Evolutionary conservation across 75 land plant genomes (phyloP).

Genomic region (Pseudotsuga menziesii): DNA sequence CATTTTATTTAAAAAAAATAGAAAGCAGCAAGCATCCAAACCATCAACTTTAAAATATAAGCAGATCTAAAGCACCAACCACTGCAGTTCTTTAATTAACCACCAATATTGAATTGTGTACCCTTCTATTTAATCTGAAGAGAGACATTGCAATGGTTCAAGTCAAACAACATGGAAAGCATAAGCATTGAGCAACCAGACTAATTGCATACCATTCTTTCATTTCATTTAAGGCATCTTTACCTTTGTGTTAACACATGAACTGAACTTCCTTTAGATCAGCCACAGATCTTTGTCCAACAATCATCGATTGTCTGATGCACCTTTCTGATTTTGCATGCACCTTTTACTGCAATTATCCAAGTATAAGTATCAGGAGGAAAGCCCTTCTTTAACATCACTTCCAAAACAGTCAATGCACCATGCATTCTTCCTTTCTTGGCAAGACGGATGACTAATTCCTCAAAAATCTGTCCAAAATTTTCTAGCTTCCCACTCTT

Average conservation of each 20-base stretch:
- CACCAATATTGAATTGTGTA: background rate
- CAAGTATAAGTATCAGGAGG: conserved; percentile 38
- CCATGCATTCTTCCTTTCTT: conserved; percentile 24
- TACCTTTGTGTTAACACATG: background rate
- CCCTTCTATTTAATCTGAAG: background rate
- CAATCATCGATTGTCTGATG: conserved; percentile 21
- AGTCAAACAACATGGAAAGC: background rate
- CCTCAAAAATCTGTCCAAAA: conserved; percentile 49
- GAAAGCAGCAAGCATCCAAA: background rate
- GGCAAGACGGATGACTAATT: conserved; percentile 38
- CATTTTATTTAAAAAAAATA: background rate
- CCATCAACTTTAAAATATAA: background rate
- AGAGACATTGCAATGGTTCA: background rate
- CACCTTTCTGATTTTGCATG: conserved; percentile 39
- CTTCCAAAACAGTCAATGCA: conserved; percentile 37
- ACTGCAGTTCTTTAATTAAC: background rate
- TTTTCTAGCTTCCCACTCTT: conserved; percentile 25
- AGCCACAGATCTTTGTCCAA: background rate
- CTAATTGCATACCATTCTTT: background rate
- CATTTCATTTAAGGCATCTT: background rate
- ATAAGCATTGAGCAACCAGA: background rate
- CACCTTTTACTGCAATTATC: conserved; percentile 29
- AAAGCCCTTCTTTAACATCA: conserved; percentile 38
- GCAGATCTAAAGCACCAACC: background rate
- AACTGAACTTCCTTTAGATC: conserved; percentile 8